Conservation (phyloP, 345 rosid species). For the Excoecaria cochinchinensis region DNA sequence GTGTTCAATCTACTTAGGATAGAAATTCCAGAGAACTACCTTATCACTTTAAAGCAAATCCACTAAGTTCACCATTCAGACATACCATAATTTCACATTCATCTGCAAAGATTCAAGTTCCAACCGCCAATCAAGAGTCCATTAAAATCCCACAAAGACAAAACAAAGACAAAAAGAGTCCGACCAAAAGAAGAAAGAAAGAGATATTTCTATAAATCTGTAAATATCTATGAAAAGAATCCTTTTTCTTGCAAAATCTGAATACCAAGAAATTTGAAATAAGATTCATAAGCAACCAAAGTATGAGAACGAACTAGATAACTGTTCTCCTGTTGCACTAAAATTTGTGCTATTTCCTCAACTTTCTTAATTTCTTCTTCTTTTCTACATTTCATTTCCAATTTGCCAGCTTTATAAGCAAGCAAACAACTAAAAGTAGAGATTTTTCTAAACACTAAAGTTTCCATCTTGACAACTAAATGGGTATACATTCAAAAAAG, state of each 20-base stretch:
- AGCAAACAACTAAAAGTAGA: too few species aligned
- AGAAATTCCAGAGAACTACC: not conserved
- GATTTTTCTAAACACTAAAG: too few species aligned
- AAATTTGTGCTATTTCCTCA: not conserved
- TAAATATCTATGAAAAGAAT: not conserved
- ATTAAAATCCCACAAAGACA: not conserved
- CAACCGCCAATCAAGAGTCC: not conserved
- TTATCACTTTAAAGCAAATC: not conserved
- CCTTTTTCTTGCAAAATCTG: not conserved
- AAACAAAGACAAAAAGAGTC: not conserved
- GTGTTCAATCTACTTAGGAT: not conserved
- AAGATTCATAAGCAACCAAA: not conserved
- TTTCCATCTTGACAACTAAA: not conserved
- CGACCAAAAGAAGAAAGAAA: conserved; percentile 4
- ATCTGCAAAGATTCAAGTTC: conserved; percentile 3
- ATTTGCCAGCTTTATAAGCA: not conserved
- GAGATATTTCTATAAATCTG: not conserved
- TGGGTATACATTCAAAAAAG: not conserved
- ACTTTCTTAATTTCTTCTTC: not conserved
- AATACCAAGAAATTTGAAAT: not conserved
- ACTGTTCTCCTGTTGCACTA: not conserved
- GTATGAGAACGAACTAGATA: not conserved
- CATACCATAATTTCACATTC: not conserved
- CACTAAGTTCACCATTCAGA: not conserved
- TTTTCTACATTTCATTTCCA: not conserved